Conservation (phyloP, 192 early-diverging fungal species). For the Piromyces finnis region DNA sequence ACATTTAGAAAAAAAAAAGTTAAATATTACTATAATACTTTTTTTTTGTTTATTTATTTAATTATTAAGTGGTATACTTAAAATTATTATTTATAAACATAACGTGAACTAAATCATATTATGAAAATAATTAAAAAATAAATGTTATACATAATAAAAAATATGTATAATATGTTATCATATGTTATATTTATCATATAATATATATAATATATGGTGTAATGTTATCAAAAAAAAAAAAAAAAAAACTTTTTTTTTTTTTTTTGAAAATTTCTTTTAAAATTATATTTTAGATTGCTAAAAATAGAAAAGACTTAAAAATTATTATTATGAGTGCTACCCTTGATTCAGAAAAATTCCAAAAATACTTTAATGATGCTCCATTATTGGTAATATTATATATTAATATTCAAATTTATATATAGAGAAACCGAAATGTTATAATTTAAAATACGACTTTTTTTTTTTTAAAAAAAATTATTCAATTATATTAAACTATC, state of each 20-base stretch:
- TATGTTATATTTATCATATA: not conserved
- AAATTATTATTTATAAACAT: not conserved
- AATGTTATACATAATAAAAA: not conserved
- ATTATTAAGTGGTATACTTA: not conserved
- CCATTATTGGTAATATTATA: slow-evolving; percentile 59
- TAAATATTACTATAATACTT: too few relatives aligned
- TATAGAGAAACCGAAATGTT: not conserved
- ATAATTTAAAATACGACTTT: not conserved
- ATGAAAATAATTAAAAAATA: not conserved
- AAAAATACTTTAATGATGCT: slow-evolving; percentile 93
- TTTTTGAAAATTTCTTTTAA: not conserved
- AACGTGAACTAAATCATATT: not conserved
- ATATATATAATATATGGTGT: not conserved
- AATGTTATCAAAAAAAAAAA: not conserved
- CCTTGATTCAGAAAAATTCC: slow-evolving; percentile 95
- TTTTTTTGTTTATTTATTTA: too few relatives aligned
- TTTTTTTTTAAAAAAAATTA: too few relatives aligned
- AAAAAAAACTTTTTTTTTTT: slow-evolving; percentile 1
- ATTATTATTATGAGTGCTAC: slow-evolving; percentile 96
- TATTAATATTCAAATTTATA: too few relatives aligned
- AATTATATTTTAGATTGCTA: slow-evolving; percentile 31
- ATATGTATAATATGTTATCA: not conserved
- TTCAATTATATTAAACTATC: too few relatives aligned
- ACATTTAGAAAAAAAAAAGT: too few relatives aligned
- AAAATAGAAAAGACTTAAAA: slow-evolving; percentile 62